Percentiles rank a stretch among this genome's conserved stretches.
phyloP scores from a whole-genome alignment of 768 basidiomycete species.

The Calocybe gangraenosa region DNA sequence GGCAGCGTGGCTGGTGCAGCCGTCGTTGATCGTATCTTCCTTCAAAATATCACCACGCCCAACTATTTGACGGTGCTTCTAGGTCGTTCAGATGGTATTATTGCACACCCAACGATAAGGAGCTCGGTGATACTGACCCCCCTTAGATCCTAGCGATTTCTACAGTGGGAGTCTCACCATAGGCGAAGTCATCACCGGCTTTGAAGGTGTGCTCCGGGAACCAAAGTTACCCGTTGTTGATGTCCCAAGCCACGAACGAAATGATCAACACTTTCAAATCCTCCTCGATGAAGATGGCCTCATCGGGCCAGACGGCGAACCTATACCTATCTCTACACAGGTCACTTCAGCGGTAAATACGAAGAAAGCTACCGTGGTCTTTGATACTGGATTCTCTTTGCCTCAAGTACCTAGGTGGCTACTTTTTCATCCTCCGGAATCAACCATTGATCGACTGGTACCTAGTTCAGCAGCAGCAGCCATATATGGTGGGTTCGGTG shows the following conservation, averaged over 20 bases:
- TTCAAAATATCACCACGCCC: conserved; percentile 49
- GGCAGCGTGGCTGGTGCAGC: conserved; percentile 39
- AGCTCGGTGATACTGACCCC: background rate
- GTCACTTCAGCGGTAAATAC: conserved; percentile 39
- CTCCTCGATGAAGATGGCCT: conserved; percentile 60
- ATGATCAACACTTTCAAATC: conserved; percentile 62
- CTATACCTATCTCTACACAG: conserved; percentile 38
- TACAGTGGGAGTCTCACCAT: conserved; percentile 62
- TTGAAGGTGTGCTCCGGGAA: conserved; percentile 43
- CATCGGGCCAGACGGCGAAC: conserved; percentile 55
- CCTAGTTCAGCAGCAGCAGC: conserved; percentile 49
- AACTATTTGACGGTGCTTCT: conserved; percentile 65
- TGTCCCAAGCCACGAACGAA: conserved; percentile 24
- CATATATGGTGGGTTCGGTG: conserved; percentile 53
- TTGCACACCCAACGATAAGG: background rate
- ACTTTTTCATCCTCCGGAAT: background rate
- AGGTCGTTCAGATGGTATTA: conserved; percentile 43
- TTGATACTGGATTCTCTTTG: conserved; percentile 70
- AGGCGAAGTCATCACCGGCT: conserved; percentile 51
- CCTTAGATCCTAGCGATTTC: conserved; percentile 42
- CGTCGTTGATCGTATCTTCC: conserved; percentile 63
- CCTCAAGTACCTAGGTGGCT: conserved; percentile 55
- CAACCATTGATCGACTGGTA: conserved; percentile 13
- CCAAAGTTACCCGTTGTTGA: conserved; percentile 46
- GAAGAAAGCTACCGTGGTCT: conserved; percentile 51